A percentile compares a stretch with the other conserved stretches of the same genome.
These are phyloP conservation scores for Eutrema yunnanense DNA, from an alignment of 345 rosid genomes.

Conservation along the genomic window DNA sequence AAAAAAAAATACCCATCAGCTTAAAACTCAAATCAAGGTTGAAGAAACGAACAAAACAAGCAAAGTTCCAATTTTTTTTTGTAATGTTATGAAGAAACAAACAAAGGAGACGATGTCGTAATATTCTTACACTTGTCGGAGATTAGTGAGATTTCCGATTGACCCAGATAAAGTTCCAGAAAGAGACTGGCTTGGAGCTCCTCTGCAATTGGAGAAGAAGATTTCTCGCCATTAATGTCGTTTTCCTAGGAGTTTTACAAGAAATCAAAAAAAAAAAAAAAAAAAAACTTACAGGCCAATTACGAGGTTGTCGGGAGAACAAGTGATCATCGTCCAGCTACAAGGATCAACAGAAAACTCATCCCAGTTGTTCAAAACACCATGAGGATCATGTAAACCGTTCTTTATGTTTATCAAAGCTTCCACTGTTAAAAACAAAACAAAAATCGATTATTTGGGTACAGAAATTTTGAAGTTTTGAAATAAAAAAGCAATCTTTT, in stretches of 20 bases:
- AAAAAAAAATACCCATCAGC: background rate
- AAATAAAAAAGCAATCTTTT: background rate
- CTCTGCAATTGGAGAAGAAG: slow-evolving; percentile 39
- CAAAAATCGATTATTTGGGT: background rate
- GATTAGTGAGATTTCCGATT: slow-evolving; percentile 84
- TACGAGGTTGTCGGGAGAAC: slow-evolving; percentile 77
- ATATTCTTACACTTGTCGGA: slow-evolving; percentile 69
- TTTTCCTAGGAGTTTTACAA: background rate
- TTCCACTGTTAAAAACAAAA: slow-evolving; percentile 44
- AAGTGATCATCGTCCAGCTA: slow-evolving; percentile 94
- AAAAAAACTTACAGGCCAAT: slow-evolving; percentile 58
- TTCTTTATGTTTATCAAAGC: slow-evolving; percentile 62
- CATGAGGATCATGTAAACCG: slow-evolving; percentile 66
- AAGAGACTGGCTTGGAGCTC: slow-evolving; percentile 89
- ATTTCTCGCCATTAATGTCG: slow-evolving; percentile 21
- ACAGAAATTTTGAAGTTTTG: background rate
- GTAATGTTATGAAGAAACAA: background rate
- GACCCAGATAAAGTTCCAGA: slow-evolving; percentile 74
- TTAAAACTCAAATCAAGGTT: background rate
- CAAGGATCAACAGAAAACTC: slow-evolving; percentile 95
- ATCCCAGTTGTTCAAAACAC: slow-evolving; percentile 91
- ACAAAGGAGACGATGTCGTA: background rate
- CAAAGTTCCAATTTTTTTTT: background rate
- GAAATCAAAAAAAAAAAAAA: background rate
- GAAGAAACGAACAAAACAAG: background rate